These are phyloP conservation scores for Mesembryanthemum crystallinum DNA, from an alignment of 148 eudicot species.

Conservation along the genomic window DNA sequence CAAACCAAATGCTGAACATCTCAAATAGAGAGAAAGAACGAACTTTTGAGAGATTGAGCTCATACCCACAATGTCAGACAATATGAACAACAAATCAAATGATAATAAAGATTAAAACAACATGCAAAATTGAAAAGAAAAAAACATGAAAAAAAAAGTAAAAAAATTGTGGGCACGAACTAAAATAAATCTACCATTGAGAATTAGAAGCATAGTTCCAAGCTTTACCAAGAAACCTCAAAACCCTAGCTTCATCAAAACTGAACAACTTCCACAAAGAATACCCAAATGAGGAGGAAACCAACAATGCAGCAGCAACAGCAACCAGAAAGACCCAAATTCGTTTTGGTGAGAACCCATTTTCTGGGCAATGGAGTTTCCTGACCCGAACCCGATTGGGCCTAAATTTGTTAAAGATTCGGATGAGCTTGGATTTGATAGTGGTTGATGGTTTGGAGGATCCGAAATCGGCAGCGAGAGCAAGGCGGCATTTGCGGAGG, in stretches of 20 bases:
- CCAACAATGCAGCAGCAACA: slow-evolving; percentile 11
- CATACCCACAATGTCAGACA: not conserved
- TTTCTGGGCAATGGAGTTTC: slow-evolving; percentile 3
- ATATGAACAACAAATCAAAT: not conserved
- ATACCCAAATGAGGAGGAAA: slow-evolving; percentile 7
- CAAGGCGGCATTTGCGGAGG: not conserved
- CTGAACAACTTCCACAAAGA: not conserved
- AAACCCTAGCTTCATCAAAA: slow-evolving; percentile 5
- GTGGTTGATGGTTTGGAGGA: not conserved
- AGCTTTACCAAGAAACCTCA: not conserved
- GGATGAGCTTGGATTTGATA: slow-evolving; percentile 8
- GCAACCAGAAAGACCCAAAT: slow-evolving; percentile 9
- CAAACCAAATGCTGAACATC: too few relatives aligned
- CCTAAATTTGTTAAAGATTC: slow-evolving; percentile 5
- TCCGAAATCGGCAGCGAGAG: not conserved
- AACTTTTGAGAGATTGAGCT: not conserved
- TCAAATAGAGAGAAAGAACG: not conserved
- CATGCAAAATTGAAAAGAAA: too few relatives aligned
- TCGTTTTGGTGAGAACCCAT: not conserved
- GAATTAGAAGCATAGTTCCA: slow-evolving; percentile 12
- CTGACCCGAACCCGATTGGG: not conserved
- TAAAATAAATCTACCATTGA: not conserved
- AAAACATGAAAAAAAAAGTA: not conserved
- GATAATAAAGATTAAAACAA: not conserved
- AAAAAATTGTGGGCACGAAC: not conserved